Base-by-base conservation (phyloP, 1,139 yeast genomes). In the Barnettozyma hawaiiensis region DNA sequence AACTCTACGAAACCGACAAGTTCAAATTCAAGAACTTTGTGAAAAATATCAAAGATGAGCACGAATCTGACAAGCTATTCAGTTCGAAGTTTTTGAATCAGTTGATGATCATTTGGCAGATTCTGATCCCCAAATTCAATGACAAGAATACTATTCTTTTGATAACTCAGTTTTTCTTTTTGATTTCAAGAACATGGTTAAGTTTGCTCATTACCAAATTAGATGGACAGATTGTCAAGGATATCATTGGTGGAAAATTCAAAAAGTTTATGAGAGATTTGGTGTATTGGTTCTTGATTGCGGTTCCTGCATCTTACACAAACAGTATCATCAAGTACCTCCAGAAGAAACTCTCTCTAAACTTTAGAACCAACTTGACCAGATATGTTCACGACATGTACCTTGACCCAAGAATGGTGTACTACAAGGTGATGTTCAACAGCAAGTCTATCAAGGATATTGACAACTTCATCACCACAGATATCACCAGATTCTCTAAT, bases 301-400 rank as follows among this genome's bases (percentile, higher is more conserved):
- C 97, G 1, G 80, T 89, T 51, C 97, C 97, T 1, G 96, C 97
- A 1, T 82, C 95, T 3, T 90, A 87, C 61, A 85, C 96, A 19
- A 90, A 90, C 63, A 85, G 96, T 39, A 90, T 94, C 47, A 90
- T 90, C 59, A 85, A 84, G 58, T 86, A 78, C 58, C 67, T 90
- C 55, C 87, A 90, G 45, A 76, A 82, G 55, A 75, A 87, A 54
- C 68, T 90, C 46, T 79, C 96, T 14, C 71, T 87, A 49, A 86
- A 85, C 55, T 90, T 90, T 66, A 76, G 97, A 66, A 83, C 95
- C 1, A 82, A 84, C 53, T 70, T 90, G 55, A 81, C 85, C 26
- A 76, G 97, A 52, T 90, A 90, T 62, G 77, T 89, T 51, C 97
- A 90, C 64, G 97, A 90, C 59, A 73, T 90, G 63, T 90, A 90